Evolutionary conservation across 768 basidiomycete species (phyloP), one percentile per base, ranked within the genome.

Genomic region (Mycena vitilis): DNA sequence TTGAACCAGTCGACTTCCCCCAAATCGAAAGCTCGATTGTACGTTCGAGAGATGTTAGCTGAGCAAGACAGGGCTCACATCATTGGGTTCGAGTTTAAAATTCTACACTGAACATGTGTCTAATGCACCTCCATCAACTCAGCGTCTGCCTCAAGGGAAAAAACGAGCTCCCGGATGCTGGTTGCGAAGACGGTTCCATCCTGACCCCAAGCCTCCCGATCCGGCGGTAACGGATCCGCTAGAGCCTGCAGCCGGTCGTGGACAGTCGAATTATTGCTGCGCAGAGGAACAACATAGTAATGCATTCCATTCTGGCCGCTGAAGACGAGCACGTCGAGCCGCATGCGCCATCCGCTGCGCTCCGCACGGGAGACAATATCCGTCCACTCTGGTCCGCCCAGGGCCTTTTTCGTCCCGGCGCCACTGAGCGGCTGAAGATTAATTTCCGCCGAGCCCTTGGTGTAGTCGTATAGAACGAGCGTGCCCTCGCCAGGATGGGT

Each of bases 281-380:
- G 53, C 18, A 55, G 34, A 5, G 53, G 53, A 55, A 55, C n/a
- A 5, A 55, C 53, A 18, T 36, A 55, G n/a, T 12, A 55, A 36
- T 36, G 53, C 53, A 55, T 36, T 5, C 2, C 37, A 13, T 45
- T 7, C 13, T 36, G 5, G 34, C 36, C 13, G 20, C 18, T 15
- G 18, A 55, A n/a, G 36, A 38, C 13, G 34, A 55, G 36, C 36
- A 55, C 53, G 20, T 55, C 53, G n/a, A 38, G 36, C 34, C 53
- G n/a, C 53, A 55, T 37, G n/a, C 53, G 53, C 7, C 53, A 36
- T 36, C 53, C 8, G 36, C 53, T 55, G 16, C 18, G 18, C 36
- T 5, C 36, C 53, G 53, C 53, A 13, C 53, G 53, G 22, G 53
- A 15, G 18, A 55, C 36, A 36, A 55, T 55, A 38, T 55, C 53